These are phyloP conservation scores for Helianthus tuberosus DNA, from an alignment of 129 eudicot species.

Conservation along the genomic window DNA sequence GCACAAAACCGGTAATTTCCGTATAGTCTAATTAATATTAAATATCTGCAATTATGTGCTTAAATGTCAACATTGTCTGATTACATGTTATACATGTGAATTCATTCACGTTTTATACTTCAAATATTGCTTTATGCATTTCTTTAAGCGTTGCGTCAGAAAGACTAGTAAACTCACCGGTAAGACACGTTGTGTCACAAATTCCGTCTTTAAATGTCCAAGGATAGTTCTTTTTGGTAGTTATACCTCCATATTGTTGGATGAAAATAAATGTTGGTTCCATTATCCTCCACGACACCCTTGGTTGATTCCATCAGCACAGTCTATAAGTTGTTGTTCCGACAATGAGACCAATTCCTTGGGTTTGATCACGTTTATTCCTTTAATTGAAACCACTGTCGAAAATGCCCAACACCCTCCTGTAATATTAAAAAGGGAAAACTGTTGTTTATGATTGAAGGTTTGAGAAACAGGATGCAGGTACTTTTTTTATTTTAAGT, in stretches of 20 bases:
- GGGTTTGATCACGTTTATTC: constrained; percentile 66
- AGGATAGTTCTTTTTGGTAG: constrained; percentile 57
- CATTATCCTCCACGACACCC: constrained; percentile 79
- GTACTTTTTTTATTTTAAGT: no score
- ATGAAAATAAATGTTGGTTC: constrained; percentile 62
- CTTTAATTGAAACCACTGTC: constrained; percentile 66
- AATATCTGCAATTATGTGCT: no score
- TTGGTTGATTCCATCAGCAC: constrained; percentile 47
- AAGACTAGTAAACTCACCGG: no score
- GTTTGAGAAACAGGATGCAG: background rate
- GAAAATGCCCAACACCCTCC: constrained; percentile 91
- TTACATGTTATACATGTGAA: no score
- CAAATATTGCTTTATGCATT: no score
- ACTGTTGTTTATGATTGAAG: background rate
- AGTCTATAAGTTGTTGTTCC: constrained; percentile 74
- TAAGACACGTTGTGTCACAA: no score
- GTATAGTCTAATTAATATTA: no score
- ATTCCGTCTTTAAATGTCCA: no score
- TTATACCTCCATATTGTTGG: constrained; percentile 50
- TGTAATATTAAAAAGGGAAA: constrained; percentile 6
- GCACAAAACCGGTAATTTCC: no score
- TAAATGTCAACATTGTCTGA: no score
- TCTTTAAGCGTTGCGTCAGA: no score
- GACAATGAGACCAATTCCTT: constrained; percentile 52
- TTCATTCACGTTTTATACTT: no score